Percentiles rank a stretch among this genome's conserved stretches.
Evolutionary conservation across 2,329 filamentous ascomycete species (phyloP).

Genomic region (Penicillium sp.): DNA sequence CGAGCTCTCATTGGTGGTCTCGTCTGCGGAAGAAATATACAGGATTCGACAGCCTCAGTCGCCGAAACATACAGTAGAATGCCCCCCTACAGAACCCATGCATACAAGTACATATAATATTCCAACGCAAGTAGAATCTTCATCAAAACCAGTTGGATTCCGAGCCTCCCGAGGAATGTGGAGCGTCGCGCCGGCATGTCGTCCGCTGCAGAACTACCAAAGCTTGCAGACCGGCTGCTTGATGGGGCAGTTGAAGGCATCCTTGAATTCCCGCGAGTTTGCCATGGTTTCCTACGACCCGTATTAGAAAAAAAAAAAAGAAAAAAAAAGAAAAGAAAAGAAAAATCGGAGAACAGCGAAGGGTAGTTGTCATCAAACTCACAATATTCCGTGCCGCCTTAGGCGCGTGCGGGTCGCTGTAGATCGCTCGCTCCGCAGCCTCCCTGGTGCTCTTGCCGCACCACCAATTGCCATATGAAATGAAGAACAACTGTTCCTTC

Average conservation of each 20-base stretch:
- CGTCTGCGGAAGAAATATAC: no score
- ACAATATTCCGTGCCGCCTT: slow-evolving; percentile 57
- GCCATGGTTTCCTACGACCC: slow-evolving; percentile 61
- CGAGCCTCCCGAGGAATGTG: no score
- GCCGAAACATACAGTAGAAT: no score
- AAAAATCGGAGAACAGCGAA: background rate
- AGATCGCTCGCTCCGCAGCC: slow-evolving; percentile 56
- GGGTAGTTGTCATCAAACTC: slow-evolving; percentile 15
- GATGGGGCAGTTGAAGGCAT: slow-evolving; percentile 63
- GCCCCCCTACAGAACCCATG: no score
- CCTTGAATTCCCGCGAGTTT: slow-evolving; percentile 65
- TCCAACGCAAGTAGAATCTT: no score
- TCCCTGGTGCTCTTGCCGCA: slow-evolving; percentile 63
- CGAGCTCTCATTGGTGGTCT: no score
- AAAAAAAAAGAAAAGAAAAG: background rate
- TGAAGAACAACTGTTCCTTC: slow-evolving; percentile 68
- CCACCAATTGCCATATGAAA: slow-evolving; percentile 64
- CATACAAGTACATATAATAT: no score
- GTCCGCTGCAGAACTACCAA: no score
- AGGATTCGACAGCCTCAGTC: no score
- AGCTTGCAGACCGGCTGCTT: slow-evolving; percentile 68
- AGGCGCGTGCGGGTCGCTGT: slow-evolving; percentile 65
- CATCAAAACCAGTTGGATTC: no score
- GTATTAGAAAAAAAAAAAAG: no score
- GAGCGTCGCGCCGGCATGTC: no score